Conservation (phyloP, 1,284 basidiomycete genomes). For the Fomitopsis schrenkii region DNA sequence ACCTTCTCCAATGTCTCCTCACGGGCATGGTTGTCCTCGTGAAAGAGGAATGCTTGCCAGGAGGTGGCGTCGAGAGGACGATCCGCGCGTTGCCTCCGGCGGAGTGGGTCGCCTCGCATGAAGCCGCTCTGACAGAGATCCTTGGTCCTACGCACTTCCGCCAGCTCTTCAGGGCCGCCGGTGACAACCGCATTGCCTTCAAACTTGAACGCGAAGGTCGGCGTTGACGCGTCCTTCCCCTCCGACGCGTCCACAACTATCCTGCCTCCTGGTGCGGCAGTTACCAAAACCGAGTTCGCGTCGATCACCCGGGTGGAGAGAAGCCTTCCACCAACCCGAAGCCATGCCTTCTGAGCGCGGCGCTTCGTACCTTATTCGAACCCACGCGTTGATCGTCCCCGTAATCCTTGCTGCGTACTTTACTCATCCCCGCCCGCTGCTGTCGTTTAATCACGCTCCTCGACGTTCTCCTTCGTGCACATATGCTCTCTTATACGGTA, state of each 20-base stretch:
- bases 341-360: constrained; percentile 12
- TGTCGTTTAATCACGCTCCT: constrained; percentile 5
- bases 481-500: constrained; percentile 3
- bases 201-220: constrained; percentile 49
- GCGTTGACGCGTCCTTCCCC: constrained; percentile 7
- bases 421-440: constrained; percentile 1
- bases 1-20: constrained; percentile 74
- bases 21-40: constrained; percentile 75
- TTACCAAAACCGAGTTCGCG: constrained; percentile 10
- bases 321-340: constrained; percentile 11
- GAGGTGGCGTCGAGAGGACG: constrained; percentile 61
- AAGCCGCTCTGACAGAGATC: constrained; percentile 59
- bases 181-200: constrained; percentile 64
- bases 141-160: constrained; percentile 70
- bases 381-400: constrained; percentile 19
- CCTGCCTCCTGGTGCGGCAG: constrained; percentile 8
- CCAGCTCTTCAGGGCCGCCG: constrained; percentile 66
- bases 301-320: constrained; percentile 13
- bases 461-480: not conserved
- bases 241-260: constrained; percentile 7
- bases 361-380: constrained; percentile 21
- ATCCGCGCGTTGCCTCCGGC: constrained; percentile 72
- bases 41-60: constrained; percentile 64
- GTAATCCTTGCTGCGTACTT: constrained; percentile 21
- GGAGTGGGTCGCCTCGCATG: constrained; percentile 69